Percentiles rank a stretch among this genome's conserved stretches.
These are phyloP conservation scores for Fusarium armeniacum DNA, from an alignment of 2,329 filamentous ascomycete species.

Conservation along the genomic window DNA sequence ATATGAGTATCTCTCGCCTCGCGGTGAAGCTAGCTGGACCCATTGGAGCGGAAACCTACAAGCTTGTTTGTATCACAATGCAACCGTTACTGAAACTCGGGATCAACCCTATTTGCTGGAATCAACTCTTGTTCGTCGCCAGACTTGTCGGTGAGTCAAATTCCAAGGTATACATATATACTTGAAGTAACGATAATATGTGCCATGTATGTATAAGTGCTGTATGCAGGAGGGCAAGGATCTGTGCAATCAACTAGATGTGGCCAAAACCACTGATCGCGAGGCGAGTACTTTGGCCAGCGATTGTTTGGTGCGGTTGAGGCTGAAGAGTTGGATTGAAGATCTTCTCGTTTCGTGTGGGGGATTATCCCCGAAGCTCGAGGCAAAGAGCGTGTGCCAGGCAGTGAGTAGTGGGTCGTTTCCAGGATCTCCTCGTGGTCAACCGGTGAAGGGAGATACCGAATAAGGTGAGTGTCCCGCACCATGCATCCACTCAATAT, in stretches of 20 bases:
- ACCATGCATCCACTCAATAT: slow-evolving; percentile 42
- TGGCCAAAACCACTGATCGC: slow-evolving; percentile 19
- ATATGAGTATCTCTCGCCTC: slow-evolving; percentile 27
- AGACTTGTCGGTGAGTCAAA: slow-evolving; percentile 34
- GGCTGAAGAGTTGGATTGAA: slow-evolving; percentile 45
- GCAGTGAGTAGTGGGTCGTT: slow-evolving; percentile 39
- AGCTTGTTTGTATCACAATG: slow-evolving; percentile 41
- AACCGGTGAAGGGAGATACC: slow-evolving; percentile 39
- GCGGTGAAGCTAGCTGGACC: slow-evolving; percentile 26
- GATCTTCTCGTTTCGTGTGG: slow-evolving; percentile 42
- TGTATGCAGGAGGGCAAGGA: slow-evolving; percentile 25
- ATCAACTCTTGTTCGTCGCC: slow-evolving; percentile 26
- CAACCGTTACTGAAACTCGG: slow-evolving; percentile 40
- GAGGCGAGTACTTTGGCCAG: slow-evolving; percentile 18
- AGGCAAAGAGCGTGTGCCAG: slow-evolving; percentile 24
- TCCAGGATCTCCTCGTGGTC: slow-evolving; percentile 40
- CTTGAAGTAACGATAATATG: slow-evolving; percentile 14
- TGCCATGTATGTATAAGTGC: slow-evolving; percentile 7
- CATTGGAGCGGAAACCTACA: slow-evolving; percentile 40
- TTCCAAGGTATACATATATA: slow-evolving; percentile 18
- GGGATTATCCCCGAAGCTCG: slow-evolving; percentile 43
- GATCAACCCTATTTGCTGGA: slow-evolving; percentile 48
- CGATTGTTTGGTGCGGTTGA: slow-evolving; percentile 26
- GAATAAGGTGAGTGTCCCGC: slow-evolving; percentile 41
- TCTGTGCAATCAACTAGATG: slow-evolving; percentile 15